Evolutionary conservation across 306 rosid genomes (phyloP).

Genomic region (Lablab purpureus): DNA sequence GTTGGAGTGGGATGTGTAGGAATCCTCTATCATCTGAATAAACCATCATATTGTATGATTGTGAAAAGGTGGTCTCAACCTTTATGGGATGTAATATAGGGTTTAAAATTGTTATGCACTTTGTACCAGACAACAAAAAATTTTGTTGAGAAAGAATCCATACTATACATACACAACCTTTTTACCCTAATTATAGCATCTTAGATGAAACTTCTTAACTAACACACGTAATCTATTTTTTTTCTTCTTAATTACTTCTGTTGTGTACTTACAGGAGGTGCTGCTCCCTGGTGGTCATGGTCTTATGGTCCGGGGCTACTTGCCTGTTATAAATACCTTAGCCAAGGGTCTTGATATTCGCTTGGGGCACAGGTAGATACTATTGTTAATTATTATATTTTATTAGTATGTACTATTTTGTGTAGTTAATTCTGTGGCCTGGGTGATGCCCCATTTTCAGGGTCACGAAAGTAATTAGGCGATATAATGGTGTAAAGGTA

Average conservation of each 20-base stretch:
- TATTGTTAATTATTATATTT: background rate
- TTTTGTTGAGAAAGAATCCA: background rate
- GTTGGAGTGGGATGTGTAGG: background rate
- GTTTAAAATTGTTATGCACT: background rate
- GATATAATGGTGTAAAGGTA: slow-evolving; percentile 82
- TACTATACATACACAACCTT: background rate
- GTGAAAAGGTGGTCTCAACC: slow-evolving; percentile 2
- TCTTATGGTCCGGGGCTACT: slow-evolving; percentile 96
- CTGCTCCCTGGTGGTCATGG: slow-evolving; percentile 99
- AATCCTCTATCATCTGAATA: slow-evolving; percentile 7
- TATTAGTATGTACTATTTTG: slow-evolving; percentile 10
- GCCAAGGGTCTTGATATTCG: slow-evolving; percentile 97
- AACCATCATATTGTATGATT: background rate
- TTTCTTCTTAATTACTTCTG: background rate
- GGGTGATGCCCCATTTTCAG: slow-evolving; percentile 53
- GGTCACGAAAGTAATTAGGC: slow-evolving; percentile 78
- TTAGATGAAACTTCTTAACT: background rate
- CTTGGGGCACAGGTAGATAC: slow-evolving; percentile 75
- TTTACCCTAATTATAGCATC: slow-evolving; percentile 4
- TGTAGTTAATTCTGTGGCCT: slow-evolving; percentile 16
- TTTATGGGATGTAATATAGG: slow-evolving; percentile 18
- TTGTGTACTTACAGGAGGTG: slow-evolving; percentile 68
- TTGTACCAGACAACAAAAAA: background rate
- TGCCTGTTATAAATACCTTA: slow-evolving; percentile 90
- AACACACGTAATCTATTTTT: background rate